Evolutionary conservation across 306 rosid species (phyloP).

Genomic region (Ceratonia siliqua): DNA sequence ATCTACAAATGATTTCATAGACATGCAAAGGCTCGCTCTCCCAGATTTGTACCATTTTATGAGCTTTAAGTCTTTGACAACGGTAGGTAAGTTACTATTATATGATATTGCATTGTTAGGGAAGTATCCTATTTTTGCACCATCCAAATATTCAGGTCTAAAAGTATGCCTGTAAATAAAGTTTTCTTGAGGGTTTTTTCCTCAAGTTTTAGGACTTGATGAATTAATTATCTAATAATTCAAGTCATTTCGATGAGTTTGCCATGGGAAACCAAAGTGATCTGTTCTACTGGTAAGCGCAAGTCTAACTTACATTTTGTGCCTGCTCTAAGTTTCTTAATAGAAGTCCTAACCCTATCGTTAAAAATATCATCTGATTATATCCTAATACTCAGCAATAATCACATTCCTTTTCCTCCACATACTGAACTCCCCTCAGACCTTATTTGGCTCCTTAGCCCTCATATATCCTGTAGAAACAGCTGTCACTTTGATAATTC

Average conservation of each 20-base stretch:
- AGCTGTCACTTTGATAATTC: not conserved
- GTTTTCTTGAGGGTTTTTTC: not conserved
- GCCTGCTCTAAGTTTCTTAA: not conserved
- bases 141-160: not conserved
- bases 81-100: not conserved
- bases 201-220: not conserved
- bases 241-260: not conserved
- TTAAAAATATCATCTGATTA: not conserved
- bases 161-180: not conserved
- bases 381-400: not conserved
- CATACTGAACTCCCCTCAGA: not conserved
- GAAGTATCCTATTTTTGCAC: not conserved
- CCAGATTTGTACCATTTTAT: not conserved
- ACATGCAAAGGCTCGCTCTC: not conserved
- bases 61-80: not conserved
- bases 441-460: not conserved
- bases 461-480: not conserved
- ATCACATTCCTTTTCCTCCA: not conserved
- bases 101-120: not conserved
- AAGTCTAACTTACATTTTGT: not conserved
- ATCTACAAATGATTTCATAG: not conserved
- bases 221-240: not conserved
- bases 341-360: not conserved
- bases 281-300: not conserved
- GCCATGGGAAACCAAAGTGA: not conserved